Evolutionary conservation across 768 basidiomycete species (phyloP).

Genomic region (Russula brevipes): DNA sequence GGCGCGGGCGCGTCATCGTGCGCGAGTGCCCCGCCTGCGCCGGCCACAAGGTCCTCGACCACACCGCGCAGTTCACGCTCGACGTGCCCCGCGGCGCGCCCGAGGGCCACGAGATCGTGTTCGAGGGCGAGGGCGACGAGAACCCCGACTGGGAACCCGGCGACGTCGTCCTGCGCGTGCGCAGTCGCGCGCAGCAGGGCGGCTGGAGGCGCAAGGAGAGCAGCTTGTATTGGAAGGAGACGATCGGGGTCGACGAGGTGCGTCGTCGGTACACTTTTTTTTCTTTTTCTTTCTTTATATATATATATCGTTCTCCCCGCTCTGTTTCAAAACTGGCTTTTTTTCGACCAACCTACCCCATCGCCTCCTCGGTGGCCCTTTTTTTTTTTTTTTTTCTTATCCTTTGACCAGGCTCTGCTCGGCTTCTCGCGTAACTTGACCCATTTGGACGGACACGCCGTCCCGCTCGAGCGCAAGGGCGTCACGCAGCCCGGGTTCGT

Average conservation of each 20-base stretch:
- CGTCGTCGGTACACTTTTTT: neutral
- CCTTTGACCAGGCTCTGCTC: constrained; percentile 68
- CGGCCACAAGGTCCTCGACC: constrained; percentile 77
- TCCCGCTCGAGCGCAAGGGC: constrained; percentile 62
- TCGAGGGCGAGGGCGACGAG: constrained; percentile 96
- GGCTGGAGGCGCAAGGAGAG: constrained; percentile 87
- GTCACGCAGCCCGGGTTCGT: constrained; percentile 95
- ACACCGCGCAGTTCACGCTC: constrained; percentile 75
- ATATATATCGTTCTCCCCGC: neutral
- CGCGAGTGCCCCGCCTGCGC: constrained; percentile 76
- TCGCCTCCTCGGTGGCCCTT: neutral
- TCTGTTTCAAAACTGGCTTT: neutral
- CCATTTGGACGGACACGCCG: constrained; percentile 82
- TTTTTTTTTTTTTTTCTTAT: neutral
- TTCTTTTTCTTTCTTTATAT: too few species aligned
- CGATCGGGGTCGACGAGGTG: constrained; percentile 88
- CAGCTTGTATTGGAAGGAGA: constrained; percentile 88
- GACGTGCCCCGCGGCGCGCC: constrained; percentile 86
- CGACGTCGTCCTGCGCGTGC: constrained; percentile 82
- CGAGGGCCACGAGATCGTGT: constrained; percentile 88
- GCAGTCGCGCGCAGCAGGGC: constrained; percentile 71
- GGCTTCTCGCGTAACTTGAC: constrained; percentile 93
- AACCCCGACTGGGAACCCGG: constrained; percentile 94
- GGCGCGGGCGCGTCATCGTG: constrained; percentile 74
- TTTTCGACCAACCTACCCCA: neutral